A percentile compares a stretch with the other conserved stretches of the same genome.
These are phyloP conservation scores for Themeda triandra DNA, from an alignment of 176 grass and related monocot species.

Conservation along the genomic window DNA sequence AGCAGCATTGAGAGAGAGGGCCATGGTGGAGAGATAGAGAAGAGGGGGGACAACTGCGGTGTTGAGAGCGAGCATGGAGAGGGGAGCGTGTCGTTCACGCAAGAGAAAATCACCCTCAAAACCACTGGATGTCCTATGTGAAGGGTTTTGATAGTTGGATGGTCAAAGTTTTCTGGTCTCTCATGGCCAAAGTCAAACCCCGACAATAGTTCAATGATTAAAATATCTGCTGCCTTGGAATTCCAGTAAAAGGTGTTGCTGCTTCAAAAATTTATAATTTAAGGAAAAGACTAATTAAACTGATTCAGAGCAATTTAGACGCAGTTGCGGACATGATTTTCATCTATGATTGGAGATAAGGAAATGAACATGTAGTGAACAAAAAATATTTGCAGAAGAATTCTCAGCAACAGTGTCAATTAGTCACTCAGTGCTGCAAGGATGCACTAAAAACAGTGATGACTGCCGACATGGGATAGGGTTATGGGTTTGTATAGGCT, in stretches of 20 bases:
- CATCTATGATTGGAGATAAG: neutral
- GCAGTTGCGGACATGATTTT: neutral
- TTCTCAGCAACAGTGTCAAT: neutral
- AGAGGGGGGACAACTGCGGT: neutral
- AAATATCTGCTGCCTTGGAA: neutral
- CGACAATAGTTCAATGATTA: neutral
- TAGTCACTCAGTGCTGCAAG: neutral
- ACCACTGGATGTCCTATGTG: neutral
- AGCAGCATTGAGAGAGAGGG: neutral
- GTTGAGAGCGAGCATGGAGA: neutral
- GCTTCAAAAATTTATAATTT: neutral
- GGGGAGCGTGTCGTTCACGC: neutral
- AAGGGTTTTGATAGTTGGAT: neutral
- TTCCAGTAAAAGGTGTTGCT: neutral
- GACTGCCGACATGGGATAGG: neutral
- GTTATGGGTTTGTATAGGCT: neutral
- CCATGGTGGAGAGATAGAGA: neutral
- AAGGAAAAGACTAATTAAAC: slow-evolving; percentile 8
- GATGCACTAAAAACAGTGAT: neutral
- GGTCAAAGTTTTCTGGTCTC: neutral
- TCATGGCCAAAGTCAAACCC: neutral
- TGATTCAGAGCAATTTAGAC: neutral
- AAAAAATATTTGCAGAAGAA: neutral
- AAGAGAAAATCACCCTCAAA: neutral
- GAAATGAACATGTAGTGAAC: slow-evolving; percentile 3